Evolutionary conservation across 192 early-diverging fungal species (phyloP), one percentile per base, ranked within the genome.

Genomic region (Coemansia sp.): DNA sequence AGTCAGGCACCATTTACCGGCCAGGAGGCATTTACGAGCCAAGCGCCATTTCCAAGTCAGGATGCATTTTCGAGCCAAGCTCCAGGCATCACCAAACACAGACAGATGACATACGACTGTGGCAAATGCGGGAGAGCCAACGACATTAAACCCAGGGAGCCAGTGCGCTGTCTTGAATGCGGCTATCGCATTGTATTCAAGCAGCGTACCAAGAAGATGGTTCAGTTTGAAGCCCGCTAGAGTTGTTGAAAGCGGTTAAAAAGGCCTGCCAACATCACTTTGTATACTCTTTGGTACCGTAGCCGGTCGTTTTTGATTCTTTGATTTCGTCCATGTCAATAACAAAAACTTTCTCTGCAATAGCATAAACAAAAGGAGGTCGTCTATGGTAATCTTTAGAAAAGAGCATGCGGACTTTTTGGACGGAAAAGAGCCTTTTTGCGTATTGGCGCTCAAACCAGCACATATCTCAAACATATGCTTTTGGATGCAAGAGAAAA

Each of bases 111-210:
- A 39, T 82, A 82, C 63, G 38, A 61, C 49, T 82, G 79, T 50
- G 65, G 69, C 39, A 91, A 92, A 53, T 98, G 96, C 78, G 93
- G 93, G 44, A 84, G 81, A 22, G 88, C 93, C 79, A 99, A 96
- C 85, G 88, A 90, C 62, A 90, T 99, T 68, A 95, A 95, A 72
- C 95, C 94, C 42, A 85, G 88, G 67, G 97, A 99, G 78, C 93
- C 95, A 60, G 95, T 99, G 63, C 93, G 95, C 65, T 99, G 95
- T 87, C 90, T 91, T 59, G 92, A 96, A 64, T 98, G 95, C 76
- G 95, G 97, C 12, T 92, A 96, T 83, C 83, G 97, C 66, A 95
- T 99, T 67, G 90, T 99, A 90, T 94, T 96, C 85, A 99, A 99
- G 86, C 95, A 95, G 86, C 87, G 97, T 61, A 99, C 97, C 54